A percentile compares a stretch with the other conserved stretches of the same genome.
These are phyloP conservation scores for Oryza glaberrima DNA, from an alignment of 176 grass and related monocot species.

Conservation along the genomic window DNA sequence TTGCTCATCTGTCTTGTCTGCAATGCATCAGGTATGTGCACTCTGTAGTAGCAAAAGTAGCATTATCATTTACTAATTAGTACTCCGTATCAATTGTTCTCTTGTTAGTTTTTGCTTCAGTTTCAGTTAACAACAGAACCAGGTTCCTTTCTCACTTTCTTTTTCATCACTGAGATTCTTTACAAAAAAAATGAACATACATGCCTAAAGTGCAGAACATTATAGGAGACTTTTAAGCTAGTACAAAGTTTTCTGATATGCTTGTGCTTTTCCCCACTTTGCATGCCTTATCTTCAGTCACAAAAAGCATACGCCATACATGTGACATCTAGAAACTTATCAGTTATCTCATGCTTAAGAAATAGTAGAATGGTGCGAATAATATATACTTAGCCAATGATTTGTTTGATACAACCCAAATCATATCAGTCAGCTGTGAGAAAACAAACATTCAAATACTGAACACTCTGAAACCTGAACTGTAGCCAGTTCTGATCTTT, in stretches of 20 bases:
- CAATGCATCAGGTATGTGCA: slow-evolving; percentile 52
- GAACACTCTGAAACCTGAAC: background rate
- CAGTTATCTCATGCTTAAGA: background rate
- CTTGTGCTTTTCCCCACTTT: slow-evolving; percentile 24
- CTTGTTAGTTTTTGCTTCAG: background rate
- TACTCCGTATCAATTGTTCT: background rate
- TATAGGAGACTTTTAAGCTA: background rate
- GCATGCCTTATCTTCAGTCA: slow-evolving; percentile 32
- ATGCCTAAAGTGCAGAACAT: slow-evolving; percentile 17
- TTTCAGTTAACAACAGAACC: background rate
- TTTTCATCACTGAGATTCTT: slow-evolving; percentile 27
- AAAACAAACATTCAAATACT: background rate
- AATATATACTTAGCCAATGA: background rate
- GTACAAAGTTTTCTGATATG: slow-evolving; percentile 31
- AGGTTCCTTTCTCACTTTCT: slow-evolving; percentile 6
- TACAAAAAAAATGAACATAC: background rate
- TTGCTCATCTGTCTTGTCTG: slow-evolving; percentile 46
- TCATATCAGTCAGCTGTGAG: background rate
- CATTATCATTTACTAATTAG: background rate
- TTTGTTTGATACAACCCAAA: slow-evolving; percentile 1
- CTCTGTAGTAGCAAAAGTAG: background rate
- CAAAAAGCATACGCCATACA: slow-evolving; percentile 18
- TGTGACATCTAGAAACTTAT: background rate
- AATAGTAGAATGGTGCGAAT: background rate
- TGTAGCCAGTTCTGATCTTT: background rate